Evolutionary conservation across 1,139 yeast genomes (phyloP), one percentile per base, ranked within the genome.

Genomic region (Diutina neorugosa): DNA sequence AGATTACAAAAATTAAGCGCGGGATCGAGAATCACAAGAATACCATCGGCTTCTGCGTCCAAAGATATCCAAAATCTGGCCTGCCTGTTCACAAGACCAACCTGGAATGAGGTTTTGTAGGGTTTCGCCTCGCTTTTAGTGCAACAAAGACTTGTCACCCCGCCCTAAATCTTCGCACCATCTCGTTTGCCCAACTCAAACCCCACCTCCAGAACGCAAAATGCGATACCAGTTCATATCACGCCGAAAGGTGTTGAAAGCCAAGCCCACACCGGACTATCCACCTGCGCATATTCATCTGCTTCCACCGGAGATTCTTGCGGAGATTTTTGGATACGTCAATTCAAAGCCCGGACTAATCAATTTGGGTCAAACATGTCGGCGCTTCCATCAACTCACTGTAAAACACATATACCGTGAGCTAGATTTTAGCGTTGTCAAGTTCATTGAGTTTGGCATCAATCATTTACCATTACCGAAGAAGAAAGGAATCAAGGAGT

Each of bases 181-280:
- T 18, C 40, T 40, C 43, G 4, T n/a, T 18, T 40, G 7, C 4
- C 20, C 20, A 40, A 5, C 43, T 18, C 20, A 18, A 40, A 16
- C 20, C n/a, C 43, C 20, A 40, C 43, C 5, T n/a, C n/a, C 18
- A 16, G n/a, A 43, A 6, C 44, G 14, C 25, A 11, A 19, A 11
- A 46, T 46, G 50, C 27, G 50, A 18, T 46, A 46, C n/a, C 50
- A 46, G 19, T 18, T 46, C 31, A 46, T 46, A 3, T 25, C 40
- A 12, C 27, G 40, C 12, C 27, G 50, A 4, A 46, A 46, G 7
- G 40, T 18, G 14, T 8, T 46, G 12, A 16, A 27, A 11, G 50
- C 40, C 12, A n/a, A 25, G 5, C 21, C 37, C 18, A 46, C 50
- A 1, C 50, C 50, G n/a, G 40, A 46, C 7, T 46, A 46, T 34